Evolutionary conservation across 1,139 yeast genomes (phyloP).

Genomic region (Eremothecium gossypii): DNA sequence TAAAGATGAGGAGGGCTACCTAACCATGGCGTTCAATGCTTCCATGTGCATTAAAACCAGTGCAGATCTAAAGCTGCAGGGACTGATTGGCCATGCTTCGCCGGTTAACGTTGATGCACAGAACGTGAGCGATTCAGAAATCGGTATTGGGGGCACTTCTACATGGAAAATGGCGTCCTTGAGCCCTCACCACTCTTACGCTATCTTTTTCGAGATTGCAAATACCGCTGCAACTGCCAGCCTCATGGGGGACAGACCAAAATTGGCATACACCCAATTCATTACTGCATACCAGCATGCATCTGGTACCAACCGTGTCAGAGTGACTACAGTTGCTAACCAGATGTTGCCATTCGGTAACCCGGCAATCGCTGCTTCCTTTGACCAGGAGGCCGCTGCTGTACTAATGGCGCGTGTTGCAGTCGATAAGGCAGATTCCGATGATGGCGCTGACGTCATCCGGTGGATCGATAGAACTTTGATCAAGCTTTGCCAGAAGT

Average conservation of each 20-base stretch:
- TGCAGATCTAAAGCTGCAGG: constrained; percentile 80
- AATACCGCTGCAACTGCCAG: constrained; percentile 37
- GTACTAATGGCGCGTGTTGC: constrained; percentile 92
- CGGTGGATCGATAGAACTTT: constrained; percentile 83
- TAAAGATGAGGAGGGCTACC: constrained; percentile 77
- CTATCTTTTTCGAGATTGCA: constrained; percentile 78
- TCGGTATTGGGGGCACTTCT: constrained; percentile 88
- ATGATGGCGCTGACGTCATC: constrained; percentile 61
- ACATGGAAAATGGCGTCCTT: constrained; percentile 78
- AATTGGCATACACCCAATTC: constrained; percentile 43
- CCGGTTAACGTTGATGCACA: constrained; percentile 52
- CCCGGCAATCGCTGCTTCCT: constrained; percentile 49
- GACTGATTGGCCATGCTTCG: constrained; percentile 88
- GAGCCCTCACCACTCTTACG: constrained; percentile 81
- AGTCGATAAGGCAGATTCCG: constrained; percentile 78
- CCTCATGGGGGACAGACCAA: constrained; percentile 22
- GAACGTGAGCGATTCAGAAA: constrained; percentile 84
- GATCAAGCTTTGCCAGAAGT: constrained; percentile 75
- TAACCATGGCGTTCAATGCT: constrained; percentile 83
- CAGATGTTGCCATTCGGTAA: constrained; percentile 46
- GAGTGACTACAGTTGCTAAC: constrained; percentile 84
- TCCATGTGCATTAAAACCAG: constrained; percentile 82
- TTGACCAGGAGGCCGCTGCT: constrained; percentile 98
- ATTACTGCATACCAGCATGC: constrained; percentile 73
- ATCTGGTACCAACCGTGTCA: constrained; percentile 71